phyloP scores from a whole-genome alignment of 1,284 basidiomycete species.

The Sporisorium exsertum region DNA sequence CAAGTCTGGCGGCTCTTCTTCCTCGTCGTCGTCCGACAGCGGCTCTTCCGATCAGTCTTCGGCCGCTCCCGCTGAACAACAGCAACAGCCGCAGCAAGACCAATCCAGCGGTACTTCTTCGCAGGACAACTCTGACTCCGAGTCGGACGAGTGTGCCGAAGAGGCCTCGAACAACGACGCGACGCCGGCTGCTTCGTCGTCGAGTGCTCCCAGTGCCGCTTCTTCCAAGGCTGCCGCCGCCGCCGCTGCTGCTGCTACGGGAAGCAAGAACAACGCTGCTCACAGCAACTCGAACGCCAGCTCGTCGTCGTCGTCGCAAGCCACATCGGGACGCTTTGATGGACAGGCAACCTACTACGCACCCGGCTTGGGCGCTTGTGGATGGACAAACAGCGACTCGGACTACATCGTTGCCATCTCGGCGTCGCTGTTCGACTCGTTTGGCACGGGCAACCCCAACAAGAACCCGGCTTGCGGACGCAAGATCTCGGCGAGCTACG shows the following conservation, averaged over 20 bases:
- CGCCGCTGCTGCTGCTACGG: conserved; percentile 30
- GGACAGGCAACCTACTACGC: conserved; percentile 65
- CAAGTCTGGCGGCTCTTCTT: conserved; percentile 39
- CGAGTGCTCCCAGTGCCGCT: not conserved
- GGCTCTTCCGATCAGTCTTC: conserved; percentile 51
- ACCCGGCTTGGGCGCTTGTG: conserved; percentile 64
- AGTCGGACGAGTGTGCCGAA: conserved; percentile 26
- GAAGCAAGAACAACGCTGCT: conserved; percentile 38
- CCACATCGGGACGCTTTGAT: conserved; percentile 59
- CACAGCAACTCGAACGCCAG: conserved; percentile 4
- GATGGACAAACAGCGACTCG: conserved; percentile 45
- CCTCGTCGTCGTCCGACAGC: conserved; percentile 67
- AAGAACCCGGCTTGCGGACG: conserved; percentile 61
- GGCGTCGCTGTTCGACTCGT: conserved; percentile 49
- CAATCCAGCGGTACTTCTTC: not conserved
- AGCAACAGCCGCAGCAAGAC: conserved; percentile 11
- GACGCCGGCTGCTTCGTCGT: conserved; percentile 6
- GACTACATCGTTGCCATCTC: conserved; percentile 66
- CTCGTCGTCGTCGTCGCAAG: conserved; percentile 68
- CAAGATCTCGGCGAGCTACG: conserved; percentile 59
- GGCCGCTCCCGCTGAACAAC: conserved; percentile 10
- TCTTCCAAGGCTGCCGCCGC: conserved; percentile 16
- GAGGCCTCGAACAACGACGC: conserved; percentile 10
- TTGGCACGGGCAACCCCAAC: conserved; percentile 62
- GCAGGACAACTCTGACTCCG: conserved; percentile 20